Conservation (phyloP, 768 basidiomycete genomes). For the Mycena floridula region DNA sequence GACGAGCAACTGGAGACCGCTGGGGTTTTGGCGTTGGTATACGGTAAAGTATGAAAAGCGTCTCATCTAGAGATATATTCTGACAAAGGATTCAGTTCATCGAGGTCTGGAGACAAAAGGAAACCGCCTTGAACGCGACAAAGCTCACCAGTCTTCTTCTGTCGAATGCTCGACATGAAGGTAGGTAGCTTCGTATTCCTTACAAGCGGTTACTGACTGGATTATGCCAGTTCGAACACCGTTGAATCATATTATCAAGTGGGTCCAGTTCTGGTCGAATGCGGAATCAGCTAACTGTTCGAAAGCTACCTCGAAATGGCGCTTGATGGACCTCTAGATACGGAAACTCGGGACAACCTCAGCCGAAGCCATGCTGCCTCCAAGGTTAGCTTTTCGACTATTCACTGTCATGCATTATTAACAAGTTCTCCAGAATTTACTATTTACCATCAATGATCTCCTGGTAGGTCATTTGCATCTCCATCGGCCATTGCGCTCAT, state of each 20-base stretch:
- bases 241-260: slow-evolving; percentile 82
- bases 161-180: slow-evolving; percentile 81
- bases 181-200: slow-evolving; percentile 24
- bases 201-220: neutral
- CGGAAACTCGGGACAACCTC: slow-evolving; percentile 70
- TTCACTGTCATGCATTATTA: neutral
- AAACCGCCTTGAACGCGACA: slow-evolving; percentile 63
- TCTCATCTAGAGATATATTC: neutral
- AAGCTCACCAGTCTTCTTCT: slow-evolving; percentile 69
- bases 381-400: slow-evolving; percentile 33
- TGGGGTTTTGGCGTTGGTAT: slow-evolving; percentile 71
- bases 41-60: slow-evolving; percentile 49
- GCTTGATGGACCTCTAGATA: slow-evolving; percentile 65
- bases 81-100: slow-evolving; percentile 51
- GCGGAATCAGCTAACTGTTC: neutral
- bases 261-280: slow-evolving; percentile 15
- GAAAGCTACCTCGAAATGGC: slow-evolving; percentile 78
- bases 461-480: slow-evolving; percentile 31
- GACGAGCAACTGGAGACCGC: slow-evolving; percentile 83
- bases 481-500: neutral
- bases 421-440: slow-evolving; percentile 41
- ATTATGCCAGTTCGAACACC: slow-evolving; percentile 58
- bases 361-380: slow-evolving; percentile 70
- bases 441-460: slow-evolving; percentile 82
- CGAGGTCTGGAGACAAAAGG: slow-evolving; percentile 82